phyloP scores from a whole-genome alignment of 345 rosid genomes.

The Atalantia buxifolia region DNA sequence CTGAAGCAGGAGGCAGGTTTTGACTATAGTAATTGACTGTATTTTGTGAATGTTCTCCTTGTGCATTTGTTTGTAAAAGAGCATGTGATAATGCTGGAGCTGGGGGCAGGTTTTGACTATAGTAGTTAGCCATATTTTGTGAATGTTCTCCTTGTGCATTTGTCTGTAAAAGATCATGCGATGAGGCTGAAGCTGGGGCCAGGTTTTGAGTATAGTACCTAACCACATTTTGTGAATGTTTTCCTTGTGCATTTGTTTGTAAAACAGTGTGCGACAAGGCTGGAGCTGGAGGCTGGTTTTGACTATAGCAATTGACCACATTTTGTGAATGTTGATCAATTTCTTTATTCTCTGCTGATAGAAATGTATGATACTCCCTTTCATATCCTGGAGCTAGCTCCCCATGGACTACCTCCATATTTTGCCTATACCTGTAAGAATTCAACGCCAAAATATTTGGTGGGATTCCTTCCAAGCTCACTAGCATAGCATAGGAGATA shows the following conservation, averaged over 20 bases:
- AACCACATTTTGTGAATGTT: neutral
- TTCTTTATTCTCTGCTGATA: neutral
- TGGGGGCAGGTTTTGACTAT: neutral
- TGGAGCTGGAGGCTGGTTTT: no score
- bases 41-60: neutral
- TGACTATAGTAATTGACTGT: neutral
- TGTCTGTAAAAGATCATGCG: neutral
- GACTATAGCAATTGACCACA: neutral
- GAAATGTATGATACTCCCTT: neutral
- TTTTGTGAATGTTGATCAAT: neutral
- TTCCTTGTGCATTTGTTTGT: no score
- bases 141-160: constrained; percentile 1
- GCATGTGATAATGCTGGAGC: neutral
- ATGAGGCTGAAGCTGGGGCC: neutral
- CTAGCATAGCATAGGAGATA: neutral
- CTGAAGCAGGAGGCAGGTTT: neutral
- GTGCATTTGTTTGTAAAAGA: neutral
- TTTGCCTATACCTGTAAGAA: neutral
- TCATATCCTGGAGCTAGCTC: neutral
- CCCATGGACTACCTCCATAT: neutral
- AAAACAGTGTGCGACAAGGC: no score
- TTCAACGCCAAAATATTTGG: neutral
- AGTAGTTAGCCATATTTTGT: neutral
- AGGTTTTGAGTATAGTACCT: neutral
- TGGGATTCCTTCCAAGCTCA: neutral